Evolutionary conservation across 164 flowering plant genomes (phyloP).

Genomic region (Pachysandra terminalis): DNA sequence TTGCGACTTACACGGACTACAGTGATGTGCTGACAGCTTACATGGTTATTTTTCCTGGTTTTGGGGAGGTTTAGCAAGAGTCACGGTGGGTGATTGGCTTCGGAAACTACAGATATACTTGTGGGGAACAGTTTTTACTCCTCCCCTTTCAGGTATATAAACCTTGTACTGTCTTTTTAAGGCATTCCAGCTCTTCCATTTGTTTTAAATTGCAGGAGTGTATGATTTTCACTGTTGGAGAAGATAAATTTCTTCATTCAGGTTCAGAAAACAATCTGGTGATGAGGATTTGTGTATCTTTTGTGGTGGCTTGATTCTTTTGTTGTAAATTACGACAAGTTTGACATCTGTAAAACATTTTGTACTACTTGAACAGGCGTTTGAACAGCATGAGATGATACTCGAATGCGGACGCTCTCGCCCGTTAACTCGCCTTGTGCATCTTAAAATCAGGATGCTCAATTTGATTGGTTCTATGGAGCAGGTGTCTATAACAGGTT

Average conservation of each 20-base stretch:
- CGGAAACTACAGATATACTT: not conserved
- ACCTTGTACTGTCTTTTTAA: not conserved
- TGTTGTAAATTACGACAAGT: conserved; percentile 12
- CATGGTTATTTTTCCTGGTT: not conserved
- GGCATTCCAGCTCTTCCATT: not conserved
- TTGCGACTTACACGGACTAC: not conserved
- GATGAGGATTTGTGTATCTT: conserved; percentile 8
- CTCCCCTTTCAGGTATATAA: conserved; percentile 1
- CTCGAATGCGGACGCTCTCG: too few species aligned
- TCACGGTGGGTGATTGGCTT: not conserved
- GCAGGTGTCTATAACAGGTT: too few species aligned
- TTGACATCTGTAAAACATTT: not conserved
- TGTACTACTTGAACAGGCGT: not conserved
- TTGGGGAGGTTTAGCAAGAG: too few species aligned
- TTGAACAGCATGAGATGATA: too few species aligned
- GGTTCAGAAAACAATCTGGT: not conserved
- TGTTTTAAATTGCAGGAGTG: conserved; percentile 1
- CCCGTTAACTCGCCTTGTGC: too few species aligned
- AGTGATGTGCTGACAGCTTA: not conserved
- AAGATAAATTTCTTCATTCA: not conserved
- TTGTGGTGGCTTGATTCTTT: conserved; percentile 20
- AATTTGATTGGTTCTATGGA: too few species aligned
- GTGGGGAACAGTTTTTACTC: not conserved
- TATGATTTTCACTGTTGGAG: not conserved
- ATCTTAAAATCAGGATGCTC: too few species aligned